Percentiles rank a stretch among this genome's conserved stretches.
phyloP scores from a whole-genome alignment of 305 asterid genomes.

The Fraxinus dipetala region DNA sequence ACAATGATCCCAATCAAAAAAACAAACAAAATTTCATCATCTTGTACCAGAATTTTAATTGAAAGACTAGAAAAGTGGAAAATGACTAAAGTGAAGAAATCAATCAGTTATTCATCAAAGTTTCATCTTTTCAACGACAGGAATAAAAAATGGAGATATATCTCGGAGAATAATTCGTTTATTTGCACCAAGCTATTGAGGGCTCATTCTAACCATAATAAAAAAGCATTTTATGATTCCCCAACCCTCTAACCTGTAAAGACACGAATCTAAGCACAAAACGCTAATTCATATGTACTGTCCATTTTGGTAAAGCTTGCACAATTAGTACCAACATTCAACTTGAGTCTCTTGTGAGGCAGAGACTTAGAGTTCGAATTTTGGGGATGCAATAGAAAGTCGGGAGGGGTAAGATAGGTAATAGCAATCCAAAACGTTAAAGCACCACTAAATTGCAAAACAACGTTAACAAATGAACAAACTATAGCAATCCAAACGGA shows the following conservation, averaged over 20 bases:
- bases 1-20: neutral
- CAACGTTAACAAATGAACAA: slow-evolving; percentile 16
- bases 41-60: neutral
- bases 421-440: neutral
- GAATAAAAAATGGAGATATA: neutral
- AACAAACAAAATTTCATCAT: neutral
- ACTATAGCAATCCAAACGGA: neutral
- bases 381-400: neutral
- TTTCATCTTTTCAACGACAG: neutral
- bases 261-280: neutral
- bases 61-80: neutral
- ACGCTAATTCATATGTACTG: neutral
- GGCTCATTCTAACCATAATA: neutral
- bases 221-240: slow-evolving; percentile 6
- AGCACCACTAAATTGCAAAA: slow-evolving; percentile 17
- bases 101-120: neutral
- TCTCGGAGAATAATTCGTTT: neutral
- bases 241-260: neutral
- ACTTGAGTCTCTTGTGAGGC: no score
- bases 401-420: neutral
- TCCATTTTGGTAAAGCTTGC: neutral
- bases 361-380: neutral
- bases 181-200: neutral
- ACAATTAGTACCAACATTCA: neutral
- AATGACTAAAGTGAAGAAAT: neutral